Conservation (phyloP, 225 moss, liverwort and hornwort species). For the Marchantia paleacea region DNA sequence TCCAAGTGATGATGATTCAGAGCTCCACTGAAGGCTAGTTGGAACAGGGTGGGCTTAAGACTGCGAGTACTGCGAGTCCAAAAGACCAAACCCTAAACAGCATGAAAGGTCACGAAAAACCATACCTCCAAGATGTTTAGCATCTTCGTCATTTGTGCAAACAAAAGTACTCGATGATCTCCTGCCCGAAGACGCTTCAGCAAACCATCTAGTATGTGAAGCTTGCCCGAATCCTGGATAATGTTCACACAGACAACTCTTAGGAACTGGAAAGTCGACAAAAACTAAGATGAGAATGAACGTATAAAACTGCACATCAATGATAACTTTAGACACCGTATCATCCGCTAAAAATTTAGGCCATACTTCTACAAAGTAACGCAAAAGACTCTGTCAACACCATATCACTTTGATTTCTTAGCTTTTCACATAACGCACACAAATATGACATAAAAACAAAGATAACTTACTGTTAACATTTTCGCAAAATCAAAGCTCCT, state of each 20-base stretch:
- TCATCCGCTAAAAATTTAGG: no score
- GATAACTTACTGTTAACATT: conserved; percentile 72
- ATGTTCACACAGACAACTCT: neutral
- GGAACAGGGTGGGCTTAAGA: no score
- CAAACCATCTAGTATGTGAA: conserved; percentile 71
- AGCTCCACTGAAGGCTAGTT: no score
- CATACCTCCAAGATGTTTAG: conserved; percentile 79
- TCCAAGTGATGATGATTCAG: no score
- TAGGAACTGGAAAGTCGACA: neutral
- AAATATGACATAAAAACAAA: neutral
- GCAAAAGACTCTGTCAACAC: no score
- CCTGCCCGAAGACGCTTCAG: conserved; percentile 73
- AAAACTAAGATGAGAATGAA: no score
- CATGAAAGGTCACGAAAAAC: neutral
- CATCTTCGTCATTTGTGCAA: conserved; percentile 98
- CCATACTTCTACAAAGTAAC: no score
- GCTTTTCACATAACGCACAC: no score
- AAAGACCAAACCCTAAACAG: neutral
- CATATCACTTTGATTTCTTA: no score
- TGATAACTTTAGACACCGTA: no score
- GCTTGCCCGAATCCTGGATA: conserved; percentile 78
- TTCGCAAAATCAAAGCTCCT: conserved; percentile 94
- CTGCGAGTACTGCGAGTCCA: neutral
- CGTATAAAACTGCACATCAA: no score
- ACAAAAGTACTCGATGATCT: conserved; percentile 78